A percentile compares a stretch with the other conserved stretches of the same genome.
Evolutionary conservation across 441 rosid genomes (phyloP).

Genomic region (Pelargonium citronellum): DNA sequence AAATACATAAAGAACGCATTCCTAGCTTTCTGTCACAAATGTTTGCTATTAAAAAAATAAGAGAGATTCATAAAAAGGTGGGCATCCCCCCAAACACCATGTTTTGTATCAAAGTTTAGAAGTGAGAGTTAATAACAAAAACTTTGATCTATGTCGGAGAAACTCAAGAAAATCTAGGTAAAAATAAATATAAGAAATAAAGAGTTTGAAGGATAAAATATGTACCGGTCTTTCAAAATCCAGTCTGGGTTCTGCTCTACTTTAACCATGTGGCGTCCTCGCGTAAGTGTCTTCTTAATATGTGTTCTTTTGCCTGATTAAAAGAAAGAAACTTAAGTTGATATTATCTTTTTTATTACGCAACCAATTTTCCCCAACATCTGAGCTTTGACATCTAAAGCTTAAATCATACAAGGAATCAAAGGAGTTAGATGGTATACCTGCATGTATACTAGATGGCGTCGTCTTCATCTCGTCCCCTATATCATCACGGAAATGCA

Average conservation of each 20-base stretch:
- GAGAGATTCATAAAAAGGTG: too few relatives aligned
- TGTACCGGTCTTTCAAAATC: slow-evolving; percentile 49
- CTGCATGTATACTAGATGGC: slow-evolving; percentile 71
- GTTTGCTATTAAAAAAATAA: neutral
- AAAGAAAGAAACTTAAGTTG: neutral
- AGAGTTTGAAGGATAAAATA: slow-evolving; percentile 6
- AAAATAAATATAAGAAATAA: neutral
- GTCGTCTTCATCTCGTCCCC: slow-evolving; percentile 75
- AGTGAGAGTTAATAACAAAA: too few relatives aligned
- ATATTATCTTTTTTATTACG: neutral
- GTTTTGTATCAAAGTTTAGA: too few relatives aligned
- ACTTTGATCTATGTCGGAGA: neutral
- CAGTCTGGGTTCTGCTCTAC: slow-evolving; percentile 45
- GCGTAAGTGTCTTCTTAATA: slow-evolving; percentile 32
- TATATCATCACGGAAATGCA: slow-evolving; percentile 80
- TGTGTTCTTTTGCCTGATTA: slow-evolving; percentile 22
- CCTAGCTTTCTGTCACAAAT: too few relatives aligned
- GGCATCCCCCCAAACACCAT: neutral
- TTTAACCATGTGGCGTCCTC: slow-evolving; percentile 42
- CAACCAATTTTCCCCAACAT: neutral
- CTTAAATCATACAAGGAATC: neutral
- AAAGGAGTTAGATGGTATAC: slow-evolving; percentile 23
- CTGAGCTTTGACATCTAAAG: neutral
- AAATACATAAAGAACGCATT: too few relatives aligned
- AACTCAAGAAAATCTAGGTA: neutral